A percentile compares a stretch with the other conserved stretches of the same genome.
These are phyloP conservation scores for Ensete ventricosum DNA, from an alignment of 176 grass and related monocot species.

Conservation along the genomic window DNA sequence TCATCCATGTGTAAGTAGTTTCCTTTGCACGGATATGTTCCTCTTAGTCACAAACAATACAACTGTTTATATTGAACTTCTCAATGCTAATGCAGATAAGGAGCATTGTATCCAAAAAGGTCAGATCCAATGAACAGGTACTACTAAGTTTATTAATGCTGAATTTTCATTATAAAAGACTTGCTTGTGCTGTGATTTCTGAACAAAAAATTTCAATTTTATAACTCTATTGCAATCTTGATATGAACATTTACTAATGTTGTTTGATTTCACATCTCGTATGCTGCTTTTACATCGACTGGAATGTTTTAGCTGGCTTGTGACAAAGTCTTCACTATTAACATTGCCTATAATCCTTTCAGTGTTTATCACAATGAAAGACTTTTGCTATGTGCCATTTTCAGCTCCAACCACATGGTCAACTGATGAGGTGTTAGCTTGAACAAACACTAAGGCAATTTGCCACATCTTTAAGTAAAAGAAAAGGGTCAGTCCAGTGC, in stretches of 20 bases:
- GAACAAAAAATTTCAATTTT: neutral
- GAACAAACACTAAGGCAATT: too few relatives aligned
- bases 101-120: conserved; percentile 66
- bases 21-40: neutral
- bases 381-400: too few relatives aligned
- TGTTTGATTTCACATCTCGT: too few relatives aligned
- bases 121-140: conserved; percentile 78
- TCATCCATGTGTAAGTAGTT: conserved; percentile 58
- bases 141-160: conserved; percentile 16
- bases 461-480: too few relatives aligned
- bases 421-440: too few relatives aligned
- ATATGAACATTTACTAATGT: neutral
- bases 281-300: too few relatives aligned
- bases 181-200: neutral
- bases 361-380: too few relatives aligned
- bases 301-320: too few relatives aligned
- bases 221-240: neutral
- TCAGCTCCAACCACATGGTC: too few relatives aligned
- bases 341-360: neutral
- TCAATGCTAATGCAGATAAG: conserved; percentile 50
- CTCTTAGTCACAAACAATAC: neutral
- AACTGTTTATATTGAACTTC: neutral
- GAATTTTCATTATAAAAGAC: neutral
- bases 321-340: too few relatives aligned
- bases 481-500: too few relatives aligned